Conservation (phyloP, 129 eudicot genomes). For the Sambucus nigra region DNA sequence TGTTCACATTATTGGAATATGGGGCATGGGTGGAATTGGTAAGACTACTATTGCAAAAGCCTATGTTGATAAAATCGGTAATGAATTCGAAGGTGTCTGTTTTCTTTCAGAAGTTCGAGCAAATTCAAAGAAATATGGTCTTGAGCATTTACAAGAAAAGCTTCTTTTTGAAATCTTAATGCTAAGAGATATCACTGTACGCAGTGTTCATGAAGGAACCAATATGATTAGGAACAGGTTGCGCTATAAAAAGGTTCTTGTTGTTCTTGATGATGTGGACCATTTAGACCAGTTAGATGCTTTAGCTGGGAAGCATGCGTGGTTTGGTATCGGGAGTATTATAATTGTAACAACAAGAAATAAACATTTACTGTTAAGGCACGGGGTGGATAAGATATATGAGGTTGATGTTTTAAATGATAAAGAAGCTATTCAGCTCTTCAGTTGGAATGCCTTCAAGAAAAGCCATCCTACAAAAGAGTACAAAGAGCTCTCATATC, state of each 20-base stretch:
- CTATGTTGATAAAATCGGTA: neutral
- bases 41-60: conserved; percentile 19
- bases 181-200: neutral
- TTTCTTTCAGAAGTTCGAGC: conserved; percentile 13
- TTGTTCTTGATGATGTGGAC: conserved; percentile 10
- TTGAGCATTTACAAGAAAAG: conserved; percentile 5
- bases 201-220: neutral
- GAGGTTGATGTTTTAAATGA: conserved; percentile 3
- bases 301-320: neutral
- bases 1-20: too few species aligned
- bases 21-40: conserved; percentile 35
- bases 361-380: conserved; percentile 10
- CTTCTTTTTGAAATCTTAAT: conserved; percentile 1
- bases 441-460: conserved; percentile 19
- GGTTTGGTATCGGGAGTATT: conserved; percentile 9
- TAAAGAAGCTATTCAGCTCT: conserved; percentile 20
- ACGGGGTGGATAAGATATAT: conserved; percentile 8
- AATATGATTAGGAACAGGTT: conserved; percentile 1
- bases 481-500: conserved; percentile 1
- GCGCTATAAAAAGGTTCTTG: conserved; percentile 1
- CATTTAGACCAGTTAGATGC: neutral
- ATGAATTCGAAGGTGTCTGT: neutral
- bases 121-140: neutral
- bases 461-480: neutral
- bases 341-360: conserved; percentile 22